Evolutionary conservation across 2,329 filamentous ascomycete species (phyloP), one percentile per base, ranked within the genome.

Genomic region (Hirsutella thompsonii): DNA sequence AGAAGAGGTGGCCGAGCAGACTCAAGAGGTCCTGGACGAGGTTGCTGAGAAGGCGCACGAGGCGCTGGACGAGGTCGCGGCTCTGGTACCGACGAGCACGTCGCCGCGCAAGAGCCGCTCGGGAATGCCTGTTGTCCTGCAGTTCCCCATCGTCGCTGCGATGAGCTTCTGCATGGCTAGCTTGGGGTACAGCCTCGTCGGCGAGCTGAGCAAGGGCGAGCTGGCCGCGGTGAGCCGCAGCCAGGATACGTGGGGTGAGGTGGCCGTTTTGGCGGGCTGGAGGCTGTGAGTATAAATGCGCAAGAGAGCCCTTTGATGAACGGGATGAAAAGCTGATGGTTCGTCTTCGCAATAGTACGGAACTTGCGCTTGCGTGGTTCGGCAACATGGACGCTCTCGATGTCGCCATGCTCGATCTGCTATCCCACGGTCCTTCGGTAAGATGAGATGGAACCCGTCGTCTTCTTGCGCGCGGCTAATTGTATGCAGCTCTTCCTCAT

Each of bases 401-500:
- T 57, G 66, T 83, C 39, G 74, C 73, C 10, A 70, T 76, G 37
- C 64, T 86, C 54, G 74, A 75, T 44, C 58, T 86, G 45, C 67
- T 95, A 34, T 80, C 81, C 42, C 79, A 87, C 60, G 74, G 82
- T 18, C 90, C 89, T 35, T 75, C 77, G 52, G 75, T 80, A 46
- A 35, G 49, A 13, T 26, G 26, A 34, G 34, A 18, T 11, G 9
- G 14, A 20, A 11, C 23, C 23, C 11, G 18, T 16, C 5, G 18
- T 16, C 10, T n/a, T n/a, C 38, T 8, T 8, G 4, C 20, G 20
- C 19, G 16, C 8, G 16, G 36, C 40, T 42, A 19, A 42, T 33
- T 20, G 4, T 16, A 8, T 9, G 2, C 40, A 80, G 76, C 76
- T 83, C 46, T 84, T 83, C 55, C 77, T 95, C 35, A 69, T 94